Conservation (phyloP, 169 alveolate genomes). For the Eimeria acervulina region DNA sequence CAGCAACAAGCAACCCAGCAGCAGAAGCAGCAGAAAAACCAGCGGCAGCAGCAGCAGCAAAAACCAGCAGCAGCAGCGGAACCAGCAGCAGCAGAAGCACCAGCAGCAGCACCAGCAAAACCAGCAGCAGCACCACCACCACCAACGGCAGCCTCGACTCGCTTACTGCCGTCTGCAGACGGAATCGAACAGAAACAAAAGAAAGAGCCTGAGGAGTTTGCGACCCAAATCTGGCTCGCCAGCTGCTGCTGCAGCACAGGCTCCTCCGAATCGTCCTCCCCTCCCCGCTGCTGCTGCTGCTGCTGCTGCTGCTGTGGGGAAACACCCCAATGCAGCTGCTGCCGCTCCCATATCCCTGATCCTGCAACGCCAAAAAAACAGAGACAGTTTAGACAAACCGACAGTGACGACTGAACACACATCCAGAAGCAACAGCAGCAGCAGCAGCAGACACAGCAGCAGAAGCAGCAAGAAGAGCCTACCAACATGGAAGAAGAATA, state of each 20-base stretch:
- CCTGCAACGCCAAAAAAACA: not conserved
- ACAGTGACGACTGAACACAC: not conserved
- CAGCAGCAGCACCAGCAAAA: no score
- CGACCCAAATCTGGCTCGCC: not conserved
- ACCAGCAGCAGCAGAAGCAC: no score
- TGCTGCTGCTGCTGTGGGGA: not conserved
- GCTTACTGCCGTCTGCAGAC: not conserved
- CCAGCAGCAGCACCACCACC: no score
- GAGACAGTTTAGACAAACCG: not conserved
- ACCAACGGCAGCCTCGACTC: not conserved
- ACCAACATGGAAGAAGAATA: constrained; percentile 37
- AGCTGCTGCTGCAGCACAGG: not conserved
- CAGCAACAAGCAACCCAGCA: not conserved
- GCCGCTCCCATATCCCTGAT: not conserved
- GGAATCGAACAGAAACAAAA: not conserved
- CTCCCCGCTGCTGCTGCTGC: not conserved
- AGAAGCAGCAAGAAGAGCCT: not conserved
- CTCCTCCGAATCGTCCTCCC: not conserved
- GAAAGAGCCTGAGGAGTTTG: not conserved
- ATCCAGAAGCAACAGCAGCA: not conserved
- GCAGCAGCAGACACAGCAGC: not conserved
- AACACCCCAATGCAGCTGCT: not conserved
- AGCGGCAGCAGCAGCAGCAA: not conserved
- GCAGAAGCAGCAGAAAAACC: not conserved
- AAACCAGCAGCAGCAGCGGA: not conserved